phyloP scores from a whole-genome alignment of 208 protist genomes.

The Tritrichomonas foetus region DNA sequence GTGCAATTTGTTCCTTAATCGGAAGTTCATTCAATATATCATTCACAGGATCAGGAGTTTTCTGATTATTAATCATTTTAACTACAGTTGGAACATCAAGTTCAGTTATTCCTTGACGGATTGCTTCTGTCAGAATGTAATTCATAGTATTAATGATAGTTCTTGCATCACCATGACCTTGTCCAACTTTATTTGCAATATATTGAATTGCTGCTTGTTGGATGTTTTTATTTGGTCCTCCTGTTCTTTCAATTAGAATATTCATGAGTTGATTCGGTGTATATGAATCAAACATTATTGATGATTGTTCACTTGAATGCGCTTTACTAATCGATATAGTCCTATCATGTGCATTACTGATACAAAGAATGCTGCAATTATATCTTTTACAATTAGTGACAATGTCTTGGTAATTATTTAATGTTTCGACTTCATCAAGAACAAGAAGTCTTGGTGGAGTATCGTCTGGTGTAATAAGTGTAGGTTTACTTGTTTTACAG shows the following conservation, averaged over 20 bases:
- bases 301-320: too few species aligned
- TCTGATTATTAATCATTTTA: not conserved
- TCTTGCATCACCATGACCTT: not conserved
- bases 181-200: not conserved
- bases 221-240: not conserved
- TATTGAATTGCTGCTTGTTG: not conserved
- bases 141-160: not conserved
- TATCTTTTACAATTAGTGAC: not conserved
- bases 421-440: constrained; percentile 37
- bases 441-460: not conserved
- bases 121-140: not conserved
- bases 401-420: not conserved
- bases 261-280: not conserved
- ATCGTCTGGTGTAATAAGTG: too few species aligned
- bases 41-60: not conserved
- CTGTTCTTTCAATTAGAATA: not conserved
- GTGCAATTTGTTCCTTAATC: not conserved
- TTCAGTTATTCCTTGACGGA: not conserved
- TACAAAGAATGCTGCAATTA: not conserved
- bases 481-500: not conserved
- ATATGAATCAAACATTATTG: not conserved
- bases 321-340: not conserved
- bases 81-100: not conserved
- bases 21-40: not conserved
- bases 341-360: not conserved